A percentile compares a stretch with the other conserved stretches of the same genome.
phyloP scores from a whole-genome alignment of 2,329 filamentous ascomycete genomes.

The Helotiales sp. region DNA sequence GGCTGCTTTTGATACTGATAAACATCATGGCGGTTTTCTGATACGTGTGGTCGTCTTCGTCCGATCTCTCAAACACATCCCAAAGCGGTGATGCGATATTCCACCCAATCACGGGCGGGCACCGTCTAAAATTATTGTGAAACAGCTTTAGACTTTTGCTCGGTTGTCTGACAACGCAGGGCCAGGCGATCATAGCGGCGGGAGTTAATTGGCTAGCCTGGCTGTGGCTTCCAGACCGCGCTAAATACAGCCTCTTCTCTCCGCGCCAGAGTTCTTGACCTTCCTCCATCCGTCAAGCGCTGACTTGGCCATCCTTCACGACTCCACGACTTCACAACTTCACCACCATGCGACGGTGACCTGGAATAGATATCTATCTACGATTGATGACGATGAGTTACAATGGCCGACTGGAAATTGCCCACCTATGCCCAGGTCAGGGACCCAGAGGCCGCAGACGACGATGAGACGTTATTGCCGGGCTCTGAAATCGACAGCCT shows the following conservation, averaged over 20 bases:
- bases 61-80: neutral
- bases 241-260: too few species aligned
- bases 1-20: too few species aligned
- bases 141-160: neutral
- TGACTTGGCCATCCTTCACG: too few species aligned
- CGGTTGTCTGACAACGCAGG: too few species aligned
- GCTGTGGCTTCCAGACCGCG: too few species aligned
- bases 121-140: neutral
- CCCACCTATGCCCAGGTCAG: neutral
- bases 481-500: neutral
- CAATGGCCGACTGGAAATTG: neutral
- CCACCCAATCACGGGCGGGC: neutral
- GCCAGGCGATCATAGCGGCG: too few species aligned
- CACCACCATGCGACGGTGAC: neutral
- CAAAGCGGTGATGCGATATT: too few species aligned
- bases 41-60: neutral
- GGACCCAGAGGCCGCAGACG: neutral
- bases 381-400: neutral
- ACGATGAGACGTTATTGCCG: neutral
- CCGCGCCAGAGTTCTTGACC: too few species aligned
- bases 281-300: too few species aligned
- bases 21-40: conserved; percentile 1
- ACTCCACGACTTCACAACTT: neutral
- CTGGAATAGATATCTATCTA: neutral
- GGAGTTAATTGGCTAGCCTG: too few species aligned